A percentile compares a stretch with the other conserved stretches of the same genome.
Conservation (phyloP, 164 flowering plant species). For the Vitis rupestris region DNA sequence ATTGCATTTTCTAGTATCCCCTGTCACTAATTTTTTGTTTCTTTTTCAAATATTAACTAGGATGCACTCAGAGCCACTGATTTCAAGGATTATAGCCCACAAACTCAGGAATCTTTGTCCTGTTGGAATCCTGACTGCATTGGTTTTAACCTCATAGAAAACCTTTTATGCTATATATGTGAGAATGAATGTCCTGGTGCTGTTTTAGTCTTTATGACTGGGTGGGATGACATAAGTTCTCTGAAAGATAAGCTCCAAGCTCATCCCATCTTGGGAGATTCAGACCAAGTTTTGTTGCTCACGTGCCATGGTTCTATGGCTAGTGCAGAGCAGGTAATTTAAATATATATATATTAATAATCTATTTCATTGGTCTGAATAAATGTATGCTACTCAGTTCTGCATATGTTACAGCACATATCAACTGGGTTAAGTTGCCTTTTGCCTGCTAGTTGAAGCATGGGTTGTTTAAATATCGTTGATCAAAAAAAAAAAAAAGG, state of each 20-base stretch:
- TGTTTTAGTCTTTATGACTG: conserved; percentile 94
- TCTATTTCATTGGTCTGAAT: background rate
- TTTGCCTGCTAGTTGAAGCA: background rate
- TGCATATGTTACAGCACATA: background rate
- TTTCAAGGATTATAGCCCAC: conserved; percentile 51
- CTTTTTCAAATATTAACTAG: conserved; percentile 31
- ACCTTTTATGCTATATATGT: conserved; percentile 72
- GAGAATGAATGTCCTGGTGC: conserved; percentile 83
- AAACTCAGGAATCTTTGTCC: conserved; percentile 69
- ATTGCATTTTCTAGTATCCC: conserved; percentile 1
- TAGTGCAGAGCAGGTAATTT: conserved; percentile 86
- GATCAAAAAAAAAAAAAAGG: too few species aligned
- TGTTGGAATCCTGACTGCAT: conserved; percentile 96
- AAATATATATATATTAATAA: background rate
- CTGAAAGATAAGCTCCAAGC: conserved; percentile 82
- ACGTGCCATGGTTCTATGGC: conserved; percentile 99
- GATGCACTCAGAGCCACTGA: conserved; percentile 75
- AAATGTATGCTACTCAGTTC: background rate
- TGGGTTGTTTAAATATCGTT: background rate
- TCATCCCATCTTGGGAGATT: conserved; percentile 78
- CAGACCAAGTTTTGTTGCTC: conserved; percentile 71
- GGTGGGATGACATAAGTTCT: conserved; percentile 97
- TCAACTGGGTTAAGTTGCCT: background rate
- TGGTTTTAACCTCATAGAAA: conserved; percentile 88
- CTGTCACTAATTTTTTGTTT: background rate